Evolutionary conservation across 768 basidiomycete genomes (phyloP), one percentile per base, ranked within the genome.

Genomic region (Xanthoconium purpureum): DNA sequence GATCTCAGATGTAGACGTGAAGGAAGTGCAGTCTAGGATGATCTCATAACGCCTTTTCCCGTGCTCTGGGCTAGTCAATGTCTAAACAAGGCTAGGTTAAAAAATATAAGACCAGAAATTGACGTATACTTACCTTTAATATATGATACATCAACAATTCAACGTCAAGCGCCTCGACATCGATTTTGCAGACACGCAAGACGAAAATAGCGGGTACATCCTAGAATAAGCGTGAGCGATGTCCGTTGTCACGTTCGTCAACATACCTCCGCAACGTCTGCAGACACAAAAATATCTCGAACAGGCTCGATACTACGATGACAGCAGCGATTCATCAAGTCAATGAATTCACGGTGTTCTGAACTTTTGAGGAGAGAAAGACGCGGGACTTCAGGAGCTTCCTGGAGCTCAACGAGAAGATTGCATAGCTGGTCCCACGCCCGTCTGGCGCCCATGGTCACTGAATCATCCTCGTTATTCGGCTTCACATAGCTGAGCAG

Each of bases 401-500:
- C 78, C 24, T 87, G 87, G 32, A 91, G 80, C 59, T 94, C 91
- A 14, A 93, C 89, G 3, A 94, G 78, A 15, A 89, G 76, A 32
- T 84, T 83, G 63, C 91, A 93, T 30, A 94, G 77, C 15, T 79
- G 80, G 63, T 92, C 88, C 92, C 92, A 94, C 2, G 89, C 84
- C n/a, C 82, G 82, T 70, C 90, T 93, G 5, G 89, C 89, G 20
- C 77, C 82, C 54, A 82, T 65, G 8, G 80, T 81, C 29, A 82
- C 75, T 3, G 77, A 68, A 54, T 83, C 75, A 20, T 78, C 84
- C 42, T 88, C 85, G 5, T 74, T 64, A 9, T 82, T 75, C 1
- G 83, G 78, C 59, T 83, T 85, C 15, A 84, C 80, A 12, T 85
- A 77, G 64, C 89, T 90, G 14, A 94, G 80, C 6, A 94, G 75